These are phyloP conservation scores for Clohesyomyces aquaticus DNA, from an alignment of 495 filamentous ascomycete species.

Conservation along the genomic window DNA sequence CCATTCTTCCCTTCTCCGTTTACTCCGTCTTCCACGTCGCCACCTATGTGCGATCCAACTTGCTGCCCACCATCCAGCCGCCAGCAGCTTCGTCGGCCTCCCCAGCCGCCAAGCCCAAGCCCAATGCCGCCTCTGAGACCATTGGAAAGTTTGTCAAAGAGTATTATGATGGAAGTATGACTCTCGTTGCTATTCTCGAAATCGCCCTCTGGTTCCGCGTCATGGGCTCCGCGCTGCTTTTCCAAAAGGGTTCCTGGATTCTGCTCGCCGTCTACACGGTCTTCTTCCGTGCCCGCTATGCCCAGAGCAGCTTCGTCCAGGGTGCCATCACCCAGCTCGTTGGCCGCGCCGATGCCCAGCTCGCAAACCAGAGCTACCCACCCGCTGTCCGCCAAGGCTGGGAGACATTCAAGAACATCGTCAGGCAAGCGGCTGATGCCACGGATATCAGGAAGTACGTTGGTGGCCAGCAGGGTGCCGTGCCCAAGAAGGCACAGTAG, in stretches of 20 bases:
- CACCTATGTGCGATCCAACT: conserved; percentile 74
- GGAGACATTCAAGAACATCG: conserved; percentile 75
- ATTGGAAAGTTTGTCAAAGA: conserved; percentile 95
- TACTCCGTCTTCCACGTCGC: conserved; percentile 98
- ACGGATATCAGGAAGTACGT: conserved; percentile 78
- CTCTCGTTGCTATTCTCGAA: conserved; percentile 52
- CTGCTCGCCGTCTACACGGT: conserved; percentile 80
- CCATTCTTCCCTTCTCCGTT: conserved; percentile 90
- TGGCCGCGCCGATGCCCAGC: conserved; percentile 74
- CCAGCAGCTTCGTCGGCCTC: conserved; percentile 53
- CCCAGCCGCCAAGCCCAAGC: conserved; percentile 64
- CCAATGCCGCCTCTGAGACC: conserved; percentile 65
- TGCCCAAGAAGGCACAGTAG: conserved; percentile 61
- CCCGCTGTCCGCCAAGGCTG: conserved; percentile 81
- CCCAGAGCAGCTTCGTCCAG: conserved; percentile 91
- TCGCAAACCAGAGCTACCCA: conserved; percentile 85
- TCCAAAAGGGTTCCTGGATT: conserved; percentile 89
- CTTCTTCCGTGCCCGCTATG: conserved; percentile 87
- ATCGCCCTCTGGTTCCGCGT: conserved; percentile 79
- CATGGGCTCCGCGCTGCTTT: conserved; percentile 74
- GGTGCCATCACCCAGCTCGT: conserved; percentile 72
- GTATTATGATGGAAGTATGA: conserved; percentile 79
- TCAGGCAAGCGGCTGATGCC: conserved; percentile 72
- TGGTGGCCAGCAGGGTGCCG: conserved; percentile 55
- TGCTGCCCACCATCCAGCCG: conserved; percentile 66